Conservation (phyloP, 495 filamentous ascomycete genomes). For the Neurospora pannonica region DNA sequence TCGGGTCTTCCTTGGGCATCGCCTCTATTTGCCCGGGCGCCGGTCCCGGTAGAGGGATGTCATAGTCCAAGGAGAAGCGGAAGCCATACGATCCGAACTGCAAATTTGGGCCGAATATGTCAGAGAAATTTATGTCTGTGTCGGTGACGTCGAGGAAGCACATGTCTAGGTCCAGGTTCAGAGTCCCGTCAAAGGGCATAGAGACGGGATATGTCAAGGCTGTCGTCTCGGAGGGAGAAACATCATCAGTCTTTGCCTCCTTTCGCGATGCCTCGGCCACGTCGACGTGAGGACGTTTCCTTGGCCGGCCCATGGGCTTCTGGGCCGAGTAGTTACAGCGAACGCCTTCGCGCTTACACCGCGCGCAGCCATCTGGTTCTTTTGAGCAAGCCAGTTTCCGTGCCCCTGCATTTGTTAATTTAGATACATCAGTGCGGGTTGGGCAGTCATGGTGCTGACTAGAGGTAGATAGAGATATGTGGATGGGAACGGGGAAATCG, state of each 20-base stretch:
- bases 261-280: slow-evolving; percentile 4
- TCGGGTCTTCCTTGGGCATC: background rate
- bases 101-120: slow-evolving; percentile 14
- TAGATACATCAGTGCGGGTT: slow-evolving; percentile 11
- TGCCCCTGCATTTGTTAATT: slow-evolving; percentile 30
- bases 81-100: background rate
- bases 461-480: background rate
- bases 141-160: slow-evolving; percentile 26
- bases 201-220: background rate
- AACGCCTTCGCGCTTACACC: slow-evolving; percentile 45
- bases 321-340: slow-evolving; percentile 49
- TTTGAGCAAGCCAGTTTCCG: slow-evolving; percentile 56
- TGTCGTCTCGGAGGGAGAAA: background rate
- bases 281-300: slow-evolving; percentile 43
- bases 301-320: slow-evolving; percentile 53
- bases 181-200: slow-evolving; percentile 12
- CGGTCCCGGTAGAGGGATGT: background rate
- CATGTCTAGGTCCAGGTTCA: slow-evolving; percentile 22
- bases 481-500: background rate
- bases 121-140: slow-evolving; percentile 22
- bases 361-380: slow-evolving; percentile 43
- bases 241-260: background rate
- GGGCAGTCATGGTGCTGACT: background rate
- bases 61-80: background rate
- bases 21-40: background rate